Evolutionary conservation across 352 stramenopile genomes (phyloP).

Genomic region (Aphanomyces invadans): DNA sequence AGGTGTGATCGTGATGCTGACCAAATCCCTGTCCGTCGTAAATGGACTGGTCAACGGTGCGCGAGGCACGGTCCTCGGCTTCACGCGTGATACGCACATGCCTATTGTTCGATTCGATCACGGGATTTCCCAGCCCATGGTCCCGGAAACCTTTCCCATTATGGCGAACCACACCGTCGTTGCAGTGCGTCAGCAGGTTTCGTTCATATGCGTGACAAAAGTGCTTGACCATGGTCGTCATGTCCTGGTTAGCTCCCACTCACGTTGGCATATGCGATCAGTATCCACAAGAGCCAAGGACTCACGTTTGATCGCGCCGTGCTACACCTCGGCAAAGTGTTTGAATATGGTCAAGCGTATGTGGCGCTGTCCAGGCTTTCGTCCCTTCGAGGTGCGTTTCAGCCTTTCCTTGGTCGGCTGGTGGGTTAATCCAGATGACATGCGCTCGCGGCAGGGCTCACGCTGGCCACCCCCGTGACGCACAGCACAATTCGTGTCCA

Average conservation of each 20-base stretch:
- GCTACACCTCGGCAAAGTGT: conserved; percentile 87
- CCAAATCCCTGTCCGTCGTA: conserved; percentile 88
- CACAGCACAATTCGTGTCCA: no score
- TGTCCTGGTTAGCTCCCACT: conserved; percentile 75
- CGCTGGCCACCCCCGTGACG: no score
- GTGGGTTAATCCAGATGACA: no score
- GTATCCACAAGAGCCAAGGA: conserved; percentile 95
- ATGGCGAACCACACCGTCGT: conserved; percentile 45
- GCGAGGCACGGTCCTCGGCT: conserved; percentile 77
- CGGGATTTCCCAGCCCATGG: conserved; percentile 52
- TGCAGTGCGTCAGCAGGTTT: conserved; percentile 47
- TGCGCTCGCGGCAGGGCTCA: no score
- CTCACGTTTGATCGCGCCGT: conserved; percentile 85
- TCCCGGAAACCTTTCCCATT: conserved; percentile 61
- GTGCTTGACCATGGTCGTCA: no score
- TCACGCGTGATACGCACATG: conserved; percentile 57
- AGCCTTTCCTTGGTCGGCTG: no score
- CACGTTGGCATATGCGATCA: conserved; percentile 89
- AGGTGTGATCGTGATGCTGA: conserved; percentile 88
- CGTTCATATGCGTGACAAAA: conserved; percentile 10
- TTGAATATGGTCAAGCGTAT: conserved; percentile 95
- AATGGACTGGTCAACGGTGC: conserved; percentile 89
- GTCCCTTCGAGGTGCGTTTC: conserved; percentile 65
- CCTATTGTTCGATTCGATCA: conserved; percentile 70
- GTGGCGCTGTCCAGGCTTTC: conserved; percentile 91